Conservation (phyloP, 768 basidiomycete genomes). For the Podaxis mareebaensis region DNA sequence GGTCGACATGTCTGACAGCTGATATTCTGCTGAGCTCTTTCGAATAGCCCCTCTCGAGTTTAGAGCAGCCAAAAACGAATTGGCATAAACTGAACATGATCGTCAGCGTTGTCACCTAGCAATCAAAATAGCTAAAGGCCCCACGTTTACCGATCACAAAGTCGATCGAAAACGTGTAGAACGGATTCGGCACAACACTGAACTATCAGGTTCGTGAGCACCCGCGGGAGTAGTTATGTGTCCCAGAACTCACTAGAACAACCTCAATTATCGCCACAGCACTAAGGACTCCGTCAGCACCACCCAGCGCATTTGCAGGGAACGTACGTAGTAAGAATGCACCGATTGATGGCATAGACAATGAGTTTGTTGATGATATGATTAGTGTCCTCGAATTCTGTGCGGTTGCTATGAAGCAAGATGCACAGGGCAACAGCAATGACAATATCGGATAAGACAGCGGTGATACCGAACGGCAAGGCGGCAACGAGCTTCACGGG, state of each 20-base stretch:
- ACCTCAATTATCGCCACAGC: slow-evolving; percentile 40
- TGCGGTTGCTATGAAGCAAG: slow-evolving; percentile 39
- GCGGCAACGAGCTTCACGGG: slow-evolving; percentile 32
- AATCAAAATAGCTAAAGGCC: background rate
- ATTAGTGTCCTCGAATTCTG: slow-evolving; percentile 43
- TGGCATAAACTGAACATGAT: slow-evolving; percentile 40
- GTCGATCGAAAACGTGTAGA: slow-evolving; percentile 50
- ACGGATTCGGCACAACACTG: slow-evolving; percentile 38
- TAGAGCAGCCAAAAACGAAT: slow-evolving; percentile 45
- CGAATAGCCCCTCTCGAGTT: slow-evolving; percentile 41
- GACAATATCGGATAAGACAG: slow-evolving; percentile 46
- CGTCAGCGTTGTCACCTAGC: background rate
- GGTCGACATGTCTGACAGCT: slow-evolving; percentile 33
- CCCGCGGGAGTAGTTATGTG: background rate
- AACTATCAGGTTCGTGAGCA: slow-evolving; percentile 30
- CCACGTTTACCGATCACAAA: slow-evolving; percentile 53
- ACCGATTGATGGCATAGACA: slow-evolving; percentile 50
- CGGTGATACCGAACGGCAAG: slow-evolving; percentile 45
- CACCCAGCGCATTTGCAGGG: background rate
- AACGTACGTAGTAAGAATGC: slow-evolving; percentile 51
- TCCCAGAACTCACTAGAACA: slow-evolving; percentile 29
- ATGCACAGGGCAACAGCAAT: slow-evolving; percentile 45
- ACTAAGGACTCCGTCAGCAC: slow-evolving; percentile 23
- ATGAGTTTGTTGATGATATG: slow-evolving; percentile 45
- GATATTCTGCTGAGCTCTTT: slow-evolving; percentile 21